phyloP scores from a whole-genome alignment of 352 stramenopile genomes.

The Phytopythium vexans region DNA sequence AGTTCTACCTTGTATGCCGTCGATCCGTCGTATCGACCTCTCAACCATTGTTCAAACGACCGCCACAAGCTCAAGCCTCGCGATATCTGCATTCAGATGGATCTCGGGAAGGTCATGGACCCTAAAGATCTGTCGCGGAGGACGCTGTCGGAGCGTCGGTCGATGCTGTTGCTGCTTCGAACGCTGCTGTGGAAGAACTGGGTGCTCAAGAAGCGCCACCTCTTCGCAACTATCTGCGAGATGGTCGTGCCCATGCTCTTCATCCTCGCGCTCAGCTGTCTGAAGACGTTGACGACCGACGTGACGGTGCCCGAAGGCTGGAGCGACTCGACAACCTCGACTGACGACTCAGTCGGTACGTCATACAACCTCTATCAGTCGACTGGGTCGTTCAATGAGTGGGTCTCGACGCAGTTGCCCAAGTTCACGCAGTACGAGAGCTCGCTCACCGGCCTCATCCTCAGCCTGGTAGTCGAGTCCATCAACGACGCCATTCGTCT shows the following conservation, averaged over 20 bases:
- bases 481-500: slow-evolving; percentile 31
- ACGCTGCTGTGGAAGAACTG: slow-evolving; percentile 47
- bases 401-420: slow-evolving; percentile 13
- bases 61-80: no score
- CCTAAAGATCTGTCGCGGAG: no score
- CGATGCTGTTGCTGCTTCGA: slow-evolving; percentile 3
- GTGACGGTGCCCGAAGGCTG: slow-evolving; percentile 28
- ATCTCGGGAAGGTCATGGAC: no score
- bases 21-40: no score
- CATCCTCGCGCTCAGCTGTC: slow-evolving; percentile 28
- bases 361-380: slow-evolving; percentile 29
- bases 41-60: no score
- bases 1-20: no score
- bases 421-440: slow-evolving; percentile 42
- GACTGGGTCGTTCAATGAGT: slow-evolving; percentile 13
- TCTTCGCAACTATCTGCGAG: slow-evolving; percentile 29
- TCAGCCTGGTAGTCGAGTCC: slow-evolving; percentile 41
- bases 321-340: slow-evolving; percentile 10
- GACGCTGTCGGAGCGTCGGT: slow-evolving; percentile 4
- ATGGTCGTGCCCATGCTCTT: slow-evolving; percentile 33
- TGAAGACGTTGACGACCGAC: slow-evolving; percentile 33
- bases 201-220: slow-evolving; percentile 37
- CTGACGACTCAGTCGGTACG: slow-evolving; percentile 14
- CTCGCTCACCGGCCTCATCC: slow-evolving; percentile 52
- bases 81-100: no score